These are phyloP conservation scores for Berkeleyomyces rouxiae DNA, from an alignment of 2,329 filamentous ascomycete genomes.

Conservation along the genomic window DNA sequence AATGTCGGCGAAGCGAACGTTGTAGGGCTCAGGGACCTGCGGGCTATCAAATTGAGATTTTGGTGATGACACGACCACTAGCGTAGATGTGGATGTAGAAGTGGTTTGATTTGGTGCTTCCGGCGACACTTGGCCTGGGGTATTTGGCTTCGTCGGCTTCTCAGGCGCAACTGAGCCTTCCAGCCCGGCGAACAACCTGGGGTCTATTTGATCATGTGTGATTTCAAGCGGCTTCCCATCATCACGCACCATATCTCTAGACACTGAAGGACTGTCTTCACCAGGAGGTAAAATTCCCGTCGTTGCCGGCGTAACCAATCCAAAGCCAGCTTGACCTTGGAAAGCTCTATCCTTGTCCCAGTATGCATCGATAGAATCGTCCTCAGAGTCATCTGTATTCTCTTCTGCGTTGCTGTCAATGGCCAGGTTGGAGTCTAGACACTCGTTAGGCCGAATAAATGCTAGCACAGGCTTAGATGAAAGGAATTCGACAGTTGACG, in stretches of 20 bases:
- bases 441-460: constrained; percentile 11
- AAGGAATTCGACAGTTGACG: constrained; percentile 9
- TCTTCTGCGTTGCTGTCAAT: background rate
- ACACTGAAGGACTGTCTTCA: background rate
- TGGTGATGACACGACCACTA: too few relatives aligned
- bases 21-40: background rate
- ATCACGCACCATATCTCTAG: background rate
- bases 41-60: background rate
- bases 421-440: constrained; percentile 1
- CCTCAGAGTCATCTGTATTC: background rate
- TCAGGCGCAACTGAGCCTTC: background rate
- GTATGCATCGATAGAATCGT: background rate
- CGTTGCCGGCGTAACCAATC: background rate
- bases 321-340: background rate
- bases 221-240: background rate
- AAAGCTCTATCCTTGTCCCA: background rate
- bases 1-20: constrained; percentile 3
- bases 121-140: too few relatives aligned
- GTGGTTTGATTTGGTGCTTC: too few relatives aligned
- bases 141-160: background rate
- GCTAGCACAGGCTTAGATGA: constrained; percentile 7
- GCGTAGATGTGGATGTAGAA: too few relatives aligned
- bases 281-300: background rate
- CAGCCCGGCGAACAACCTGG: constrained; percentile 5
- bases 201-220: constrained; percentile 7